These are phyloP conservation scores for Kokia cookei DNA, from an alignment of 441 rosid species.

Conservation along the genomic window DNA sequence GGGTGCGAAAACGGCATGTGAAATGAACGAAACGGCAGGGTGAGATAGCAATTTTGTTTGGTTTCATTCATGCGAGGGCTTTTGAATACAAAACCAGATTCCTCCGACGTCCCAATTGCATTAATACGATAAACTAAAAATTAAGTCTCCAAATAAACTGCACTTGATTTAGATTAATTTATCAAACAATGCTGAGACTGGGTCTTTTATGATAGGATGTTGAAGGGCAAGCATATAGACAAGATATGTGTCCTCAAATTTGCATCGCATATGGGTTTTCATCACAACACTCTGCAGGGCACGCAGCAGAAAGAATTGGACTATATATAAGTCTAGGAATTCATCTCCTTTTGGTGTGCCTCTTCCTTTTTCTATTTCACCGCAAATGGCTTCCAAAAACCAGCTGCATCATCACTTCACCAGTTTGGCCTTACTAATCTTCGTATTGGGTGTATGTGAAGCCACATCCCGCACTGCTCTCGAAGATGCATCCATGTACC, in stretches of 20 bases:
- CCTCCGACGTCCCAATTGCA: too few relatives aligned
- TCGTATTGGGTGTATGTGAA: not conserved
- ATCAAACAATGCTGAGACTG: not conserved
- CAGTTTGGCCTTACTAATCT: not conserved
- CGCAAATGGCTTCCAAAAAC: not conserved
- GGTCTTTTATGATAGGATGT: not conserved
- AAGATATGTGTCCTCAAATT: not conserved
- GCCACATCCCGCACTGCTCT: slow-evolving; percentile 5
- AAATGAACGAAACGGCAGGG: not conserved
- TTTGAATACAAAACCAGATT: not conserved
- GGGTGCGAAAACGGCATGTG: too few relatives aligned
- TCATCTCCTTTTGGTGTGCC: not conserved
- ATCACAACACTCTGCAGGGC: too few relatives aligned
- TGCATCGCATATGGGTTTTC: too few relatives aligned
- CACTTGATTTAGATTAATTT: not conserved
- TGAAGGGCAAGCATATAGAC: not conserved
- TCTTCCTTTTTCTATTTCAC: not conserved
- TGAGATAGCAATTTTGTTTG: not conserved
- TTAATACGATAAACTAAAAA: not conserved
- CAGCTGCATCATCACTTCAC: too few relatives aligned
- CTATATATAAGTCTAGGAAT: too few relatives aligned
- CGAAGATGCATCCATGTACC: not conserved
- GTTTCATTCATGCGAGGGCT: not conserved
- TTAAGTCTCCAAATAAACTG: too few relatives aligned
- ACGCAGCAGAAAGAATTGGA: too few relatives aligned